Percentiles rank a stretch among this genome's conserved stretches.
Evolutionary conservation across 768 basidiomycete species (phyloP).

Genomic region (Trichaptum fuscoviolaceum): DNA sequence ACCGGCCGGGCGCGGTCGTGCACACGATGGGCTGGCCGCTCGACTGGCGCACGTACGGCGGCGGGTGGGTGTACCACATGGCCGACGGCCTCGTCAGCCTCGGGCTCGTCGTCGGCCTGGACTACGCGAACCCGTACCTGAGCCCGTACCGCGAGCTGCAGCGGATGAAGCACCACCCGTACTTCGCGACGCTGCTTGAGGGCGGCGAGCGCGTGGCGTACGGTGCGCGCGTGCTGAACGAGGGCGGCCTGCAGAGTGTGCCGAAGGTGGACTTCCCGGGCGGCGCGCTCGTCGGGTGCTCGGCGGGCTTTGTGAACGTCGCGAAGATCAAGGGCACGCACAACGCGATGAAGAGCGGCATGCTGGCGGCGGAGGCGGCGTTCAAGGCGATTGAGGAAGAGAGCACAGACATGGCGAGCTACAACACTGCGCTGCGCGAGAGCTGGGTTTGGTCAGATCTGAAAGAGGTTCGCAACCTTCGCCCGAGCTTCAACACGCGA

Average conservation of each 20-base stretch:
- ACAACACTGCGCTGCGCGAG: slow-evolving; percentile 60
- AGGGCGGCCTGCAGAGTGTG: slow-evolving; percentile 90
- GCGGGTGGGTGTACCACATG: slow-evolving; percentile 96
- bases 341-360: slow-evolving; percentile 98
- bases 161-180: slow-evolving; percentile 96
- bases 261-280: slow-evolving; percentile 88
- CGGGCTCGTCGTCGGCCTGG: slow-evolving; percentile 89
- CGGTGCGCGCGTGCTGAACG: slow-evolving; percentile 84
- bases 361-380: slow-evolving; percentile 91
- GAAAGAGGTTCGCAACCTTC: slow-evolving; percentile 84
- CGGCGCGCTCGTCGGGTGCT: slow-evolving; percentile 91
- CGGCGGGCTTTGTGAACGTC: slow-evolving; percentile 93
- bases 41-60: slow-evolving; percentile 79
- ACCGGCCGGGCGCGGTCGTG: slow-evolving; percentile 71
- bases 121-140: slow-evolving; percentile 91
- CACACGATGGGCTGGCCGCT: slow-evolving; percentile 96
- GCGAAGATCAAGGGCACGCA: slow-evolving; percentile 99
- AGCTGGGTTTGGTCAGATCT: slow-evolving; percentile 89
- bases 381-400: slow-evolving; percentile 49
- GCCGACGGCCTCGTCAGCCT: slow-evolving; percentile 83
- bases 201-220: slow-evolving; percentile 82
- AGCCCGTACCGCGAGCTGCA: slow-evolving; percentile 81
- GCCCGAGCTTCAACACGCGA: slow-evolving; percentile 79
- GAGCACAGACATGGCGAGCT: slow-evolving; percentile 60
- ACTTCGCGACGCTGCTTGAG: slow-evolving; percentile 76